phyloP scores from a whole-genome alignment of 2,329 filamentous ascomycete genomes.

The Apiospora phragmitis region DNA sequence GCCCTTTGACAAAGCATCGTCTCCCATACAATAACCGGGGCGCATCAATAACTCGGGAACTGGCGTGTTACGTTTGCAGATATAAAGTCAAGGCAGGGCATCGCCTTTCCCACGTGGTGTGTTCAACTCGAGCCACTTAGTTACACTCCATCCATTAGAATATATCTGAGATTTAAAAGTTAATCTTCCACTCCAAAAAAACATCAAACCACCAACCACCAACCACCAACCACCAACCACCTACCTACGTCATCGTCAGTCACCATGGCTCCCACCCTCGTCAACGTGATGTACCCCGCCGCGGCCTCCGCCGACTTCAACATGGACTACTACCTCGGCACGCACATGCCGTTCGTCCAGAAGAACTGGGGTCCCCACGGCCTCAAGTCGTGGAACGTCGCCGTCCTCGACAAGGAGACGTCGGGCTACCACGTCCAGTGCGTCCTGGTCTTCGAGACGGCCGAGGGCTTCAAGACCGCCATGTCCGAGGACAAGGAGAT shows the following conservation, averaged over 20 bases:
- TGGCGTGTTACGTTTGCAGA: not conserved
- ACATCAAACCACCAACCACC: not conserved
- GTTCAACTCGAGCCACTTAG: too few species aligned
- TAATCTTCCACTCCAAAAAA: too few species aligned
- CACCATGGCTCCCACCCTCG: slow-evolving; percentile 22
- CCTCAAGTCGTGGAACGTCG: slow-evolving; percentile 37
- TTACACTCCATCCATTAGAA: not conserved
- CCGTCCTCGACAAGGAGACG: slow-evolving; percentile 26
- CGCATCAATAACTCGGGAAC: not conserved
- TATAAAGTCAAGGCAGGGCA: not conserved
- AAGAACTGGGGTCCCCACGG: slow-evolving; percentile 40
- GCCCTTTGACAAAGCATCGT: not conserved
- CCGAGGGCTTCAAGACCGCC: slow-evolving; percentile 24
- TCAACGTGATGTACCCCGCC: slow-evolving; percentile 41
- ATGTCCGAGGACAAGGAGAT: not conserved
- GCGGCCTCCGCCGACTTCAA: slow-evolving; percentile 43
- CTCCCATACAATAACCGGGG: not conserved
- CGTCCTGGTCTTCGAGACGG: slow-evolving; percentile 31
- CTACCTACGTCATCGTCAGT: not conserved
- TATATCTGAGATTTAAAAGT: not conserved
- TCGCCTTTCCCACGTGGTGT: not conserved
- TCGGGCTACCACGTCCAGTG: slow-evolving; percentile 28
- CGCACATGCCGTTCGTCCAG: slow-evolving; percentile 46
- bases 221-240: not conserved
- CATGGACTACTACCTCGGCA: slow-evolving; percentile 48